Evolutionary conservation across 495 filamentous ascomycete species (phyloP).

Genomic region (Lasiosphaeria ovina): DNA sequence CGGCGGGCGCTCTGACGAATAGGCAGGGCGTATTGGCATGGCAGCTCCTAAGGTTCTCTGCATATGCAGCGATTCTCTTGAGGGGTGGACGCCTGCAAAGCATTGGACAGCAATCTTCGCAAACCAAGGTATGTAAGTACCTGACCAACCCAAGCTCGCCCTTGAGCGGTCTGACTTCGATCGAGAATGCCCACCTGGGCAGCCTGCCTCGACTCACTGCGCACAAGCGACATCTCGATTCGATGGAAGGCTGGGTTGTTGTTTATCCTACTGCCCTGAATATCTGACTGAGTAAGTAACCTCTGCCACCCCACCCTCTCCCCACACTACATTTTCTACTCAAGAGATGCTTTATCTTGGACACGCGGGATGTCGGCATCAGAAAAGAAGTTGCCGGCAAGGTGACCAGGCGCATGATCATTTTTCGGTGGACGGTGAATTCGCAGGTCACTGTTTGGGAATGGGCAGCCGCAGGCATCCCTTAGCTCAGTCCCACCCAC

Average conservation of each 20-base stretch:
- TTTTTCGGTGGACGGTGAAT: constrained; percentile 23
- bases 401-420: constrained; percentile 24
- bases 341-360: constrained; percentile 6
- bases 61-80: background rate
- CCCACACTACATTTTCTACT: background rate
- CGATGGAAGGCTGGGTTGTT: too few species aligned
- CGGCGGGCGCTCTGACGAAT: background rate
- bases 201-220: background rate
- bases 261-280: too few species aligned
- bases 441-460: constrained; percentile 3
- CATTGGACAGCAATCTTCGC: background rate
- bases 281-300: too few species aligned
- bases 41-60: background rate
- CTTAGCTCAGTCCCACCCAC: constrained; percentile 10
- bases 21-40: background rate
- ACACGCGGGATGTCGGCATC: constrained; percentile 21
- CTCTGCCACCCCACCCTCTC: too few species aligned
- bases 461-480: constrained; percentile 1
- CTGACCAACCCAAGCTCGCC: background rate
- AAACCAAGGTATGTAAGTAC: background rate
- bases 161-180: constrained; percentile 12
- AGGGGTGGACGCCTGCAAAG: background rate
- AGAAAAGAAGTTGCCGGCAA: background rate
- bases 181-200: background rate
- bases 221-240: background rate